A percentile compares a stretch with the other conserved stretches of the same genome.
Conservation (phyloP, 495 filamentous ascomycete genomes). For the Hapsidospora chrysogenum region DNA sequence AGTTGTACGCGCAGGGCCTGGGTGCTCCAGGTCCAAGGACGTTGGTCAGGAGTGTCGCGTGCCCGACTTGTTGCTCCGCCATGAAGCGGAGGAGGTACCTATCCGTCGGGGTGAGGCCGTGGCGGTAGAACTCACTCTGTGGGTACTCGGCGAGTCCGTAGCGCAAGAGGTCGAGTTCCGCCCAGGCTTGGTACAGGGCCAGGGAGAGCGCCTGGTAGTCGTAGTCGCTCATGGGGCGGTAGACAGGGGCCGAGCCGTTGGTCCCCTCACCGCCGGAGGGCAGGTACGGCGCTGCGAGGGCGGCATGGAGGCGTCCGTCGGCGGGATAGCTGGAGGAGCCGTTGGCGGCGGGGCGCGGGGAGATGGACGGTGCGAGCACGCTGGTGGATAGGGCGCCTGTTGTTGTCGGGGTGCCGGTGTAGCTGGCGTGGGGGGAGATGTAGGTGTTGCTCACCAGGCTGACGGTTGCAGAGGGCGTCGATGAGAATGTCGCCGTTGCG, state of each 20-base stretch:
- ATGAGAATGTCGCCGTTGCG: background rate
- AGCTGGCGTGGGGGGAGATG: constrained; percentile 36
- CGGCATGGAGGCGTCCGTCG: constrained; percentile 45
- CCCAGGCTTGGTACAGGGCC: constrained; percentile 68
- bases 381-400: constrained; percentile 38
- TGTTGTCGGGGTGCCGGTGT: constrained; percentile 39
- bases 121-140: constrained; percentile 48
- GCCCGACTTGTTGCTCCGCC: constrained; percentile 73
- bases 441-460: constrained; percentile 8
- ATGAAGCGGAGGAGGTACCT: constrained; percentile 63
- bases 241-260: constrained; percentile 60
- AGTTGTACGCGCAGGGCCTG: constrained; percentile 64
- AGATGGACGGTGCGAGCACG: constrained; percentile 29
- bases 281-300: constrained; percentile 53
- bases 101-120: constrained; percentile 51
- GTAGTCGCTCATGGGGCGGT: constrained; percentile 54
- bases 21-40: constrained; percentile 65
- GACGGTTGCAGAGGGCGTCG: background rate
- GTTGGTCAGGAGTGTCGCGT: constrained; percentile 64
- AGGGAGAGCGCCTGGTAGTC: constrained; percentile 58
- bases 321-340: constrained; percentile 46
- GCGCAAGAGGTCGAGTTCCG: constrained; percentile 79
- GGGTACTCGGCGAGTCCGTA: constrained; percentile 63
- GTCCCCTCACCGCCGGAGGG: constrained; percentile 65
- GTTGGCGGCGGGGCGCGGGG: constrained; percentile 25